These are phyloP conservation scores for Ulota crispa DNA, from an alignment of 225 moss, liverwort and hornwort genomes.

Conservation along the genomic window DNA sequence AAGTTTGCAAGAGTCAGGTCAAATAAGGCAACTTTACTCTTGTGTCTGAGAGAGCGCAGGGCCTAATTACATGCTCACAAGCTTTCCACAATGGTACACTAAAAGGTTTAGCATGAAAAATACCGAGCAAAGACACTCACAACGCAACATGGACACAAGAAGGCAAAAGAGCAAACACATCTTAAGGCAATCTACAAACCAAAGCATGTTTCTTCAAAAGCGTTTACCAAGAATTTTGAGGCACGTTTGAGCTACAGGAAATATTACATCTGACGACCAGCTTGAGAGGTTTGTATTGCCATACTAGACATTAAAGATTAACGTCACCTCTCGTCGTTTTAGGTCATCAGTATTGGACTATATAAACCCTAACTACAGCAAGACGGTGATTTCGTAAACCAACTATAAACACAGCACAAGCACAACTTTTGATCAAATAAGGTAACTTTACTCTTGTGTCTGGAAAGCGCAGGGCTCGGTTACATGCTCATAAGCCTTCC, in stretches of 20 bases:
- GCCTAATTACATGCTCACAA: not conserved
- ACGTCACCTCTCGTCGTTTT: not conserved
- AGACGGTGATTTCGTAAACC: slow-evolving; percentile 2
- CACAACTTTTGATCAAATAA: no score
- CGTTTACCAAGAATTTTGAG: slow-evolving; percentile 4
- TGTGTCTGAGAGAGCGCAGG: not conserved
- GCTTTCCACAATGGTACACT: not conserved
- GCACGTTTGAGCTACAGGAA: slow-evolving; percentile 6
- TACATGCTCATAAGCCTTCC: no score
- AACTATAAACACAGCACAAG: slow-evolving; percentile 30
- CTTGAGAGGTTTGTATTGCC: slow-evolving; percentile 1
- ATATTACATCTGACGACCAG: slow-evolving; percentile 25
- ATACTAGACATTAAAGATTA: slow-evolving; percentile 16
- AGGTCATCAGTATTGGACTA: slow-evolving; percentile 13
- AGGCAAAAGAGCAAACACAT: not conserved
- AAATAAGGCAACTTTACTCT: not conserved
- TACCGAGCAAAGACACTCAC: not conserved
- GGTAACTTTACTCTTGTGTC: no score
- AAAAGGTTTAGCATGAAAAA: not conserved
- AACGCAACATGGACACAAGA: not conserved
- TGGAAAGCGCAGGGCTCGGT: no score
- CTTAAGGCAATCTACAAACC: not conserved
- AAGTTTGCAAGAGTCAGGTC: not conserved
- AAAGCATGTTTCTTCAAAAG: not conserved
- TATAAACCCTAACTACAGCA: slow-evolving; percentile 22